Evolutionary conservation across 2,329 filamentous ascomycete species (phyloP).

Genomic region (Xylaria multiplex): DNA sequence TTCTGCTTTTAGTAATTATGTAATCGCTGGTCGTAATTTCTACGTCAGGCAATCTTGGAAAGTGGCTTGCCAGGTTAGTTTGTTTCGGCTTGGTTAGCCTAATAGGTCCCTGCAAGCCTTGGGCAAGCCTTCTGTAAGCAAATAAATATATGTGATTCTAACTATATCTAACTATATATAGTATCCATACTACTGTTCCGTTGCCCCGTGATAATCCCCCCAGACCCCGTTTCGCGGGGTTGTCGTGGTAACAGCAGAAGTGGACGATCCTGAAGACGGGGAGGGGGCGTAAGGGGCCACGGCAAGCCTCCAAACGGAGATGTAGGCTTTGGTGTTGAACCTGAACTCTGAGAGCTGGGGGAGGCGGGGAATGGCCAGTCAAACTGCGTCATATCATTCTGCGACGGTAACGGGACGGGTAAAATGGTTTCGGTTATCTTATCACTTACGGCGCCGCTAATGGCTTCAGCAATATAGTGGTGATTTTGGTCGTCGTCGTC

Average conservation of each 20-base stretch:
- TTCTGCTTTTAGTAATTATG: too few relatives aligned
- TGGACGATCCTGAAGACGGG: not conserved
- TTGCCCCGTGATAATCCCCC: not conserved
- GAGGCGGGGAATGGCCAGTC: too few relatives aligned
- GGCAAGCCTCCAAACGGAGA: not conserved
- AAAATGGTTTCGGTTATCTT: not conserved
- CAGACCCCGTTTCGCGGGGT: not conserved
- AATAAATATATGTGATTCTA: too few relatives aligned
- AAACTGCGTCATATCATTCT: not conserved
- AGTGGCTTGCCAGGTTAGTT: too few relatives aligned
- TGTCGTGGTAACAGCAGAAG: not conserved
- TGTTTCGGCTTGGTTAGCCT: too few relatives aligned
- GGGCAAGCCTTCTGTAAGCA: too few relatives aligned
- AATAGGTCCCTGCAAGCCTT: too few relatives aligned
- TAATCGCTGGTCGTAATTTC: too few relatives aligned
- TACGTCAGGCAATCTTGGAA: too few relatives aligned
- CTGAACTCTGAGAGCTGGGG: not conserved
- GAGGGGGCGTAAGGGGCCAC: not conserved
- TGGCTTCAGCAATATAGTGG: not conserved
- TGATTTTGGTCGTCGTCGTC: not conserved
- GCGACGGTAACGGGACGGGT: not conserved
- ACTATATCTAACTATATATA: too few relatives aligned
- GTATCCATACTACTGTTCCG: too few relatives aligned
- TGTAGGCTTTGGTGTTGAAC: not conserved
- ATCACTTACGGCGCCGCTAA: not conserved